Percentiles rank a stretch among this genome's conserved stretches.
Conservation (phyloP, 495 filamentous ascomycete species). For the Neurospora sp. region DNA sequence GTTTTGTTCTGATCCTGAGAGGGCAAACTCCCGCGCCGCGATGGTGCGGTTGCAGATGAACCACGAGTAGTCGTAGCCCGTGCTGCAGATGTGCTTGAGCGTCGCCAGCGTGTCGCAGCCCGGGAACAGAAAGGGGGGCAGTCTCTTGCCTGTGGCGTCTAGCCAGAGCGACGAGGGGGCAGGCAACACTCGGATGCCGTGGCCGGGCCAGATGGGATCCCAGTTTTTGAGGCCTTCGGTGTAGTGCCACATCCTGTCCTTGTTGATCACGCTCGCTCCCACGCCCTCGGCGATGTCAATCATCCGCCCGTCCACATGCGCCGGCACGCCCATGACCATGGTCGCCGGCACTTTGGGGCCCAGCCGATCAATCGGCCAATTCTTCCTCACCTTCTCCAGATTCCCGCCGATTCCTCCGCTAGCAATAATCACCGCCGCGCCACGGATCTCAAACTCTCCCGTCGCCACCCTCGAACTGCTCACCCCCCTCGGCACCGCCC, state of each 20-base stretch:
- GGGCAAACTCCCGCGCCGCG: constrained; percentile 41
- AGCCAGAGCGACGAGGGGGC: constrained; percentile 44
- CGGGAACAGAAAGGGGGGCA: constrained; percentile 38
- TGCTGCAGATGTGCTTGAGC: constrained; percentile 41
- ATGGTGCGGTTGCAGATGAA: constrained; percentile 42
- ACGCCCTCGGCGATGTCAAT: constrained; percentile 35
- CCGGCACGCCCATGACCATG: constrained; percentile 42
- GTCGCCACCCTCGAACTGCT: constrained; percentile 29
- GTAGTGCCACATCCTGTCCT: constrained; percentile 46
- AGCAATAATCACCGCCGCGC: constrained; percentile 33
- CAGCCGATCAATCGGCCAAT: constrained; percentile 37
- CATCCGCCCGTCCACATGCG: constrained; percentile 44
- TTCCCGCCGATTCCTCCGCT: constrained; percentile 43
- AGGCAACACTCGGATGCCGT: constrained; percentile 42
- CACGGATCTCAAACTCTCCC: constrained; percentile 34
- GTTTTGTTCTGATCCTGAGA: constrained; percentile 46
- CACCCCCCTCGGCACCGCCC: constrained; percentile 31
- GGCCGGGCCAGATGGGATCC: constrained; percentile 41
- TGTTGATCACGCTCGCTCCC: constrained; percentile 39
- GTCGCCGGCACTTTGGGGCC: constrained; percentile 35
- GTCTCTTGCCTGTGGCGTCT: constrained; percentile 39
- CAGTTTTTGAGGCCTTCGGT: constrained; percentile 44
- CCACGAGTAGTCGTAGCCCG: constrained; percentile 46
- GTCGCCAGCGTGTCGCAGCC: constrained; percentile 41
- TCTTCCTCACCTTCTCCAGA: constrained; percentile 37